Evolutionary conservation across 2,329 filamentous ascomycete genomes (phyloP), one percentile per base, ranked within the genome.

Genomic region (Colletotrichum sp.): DNA sequence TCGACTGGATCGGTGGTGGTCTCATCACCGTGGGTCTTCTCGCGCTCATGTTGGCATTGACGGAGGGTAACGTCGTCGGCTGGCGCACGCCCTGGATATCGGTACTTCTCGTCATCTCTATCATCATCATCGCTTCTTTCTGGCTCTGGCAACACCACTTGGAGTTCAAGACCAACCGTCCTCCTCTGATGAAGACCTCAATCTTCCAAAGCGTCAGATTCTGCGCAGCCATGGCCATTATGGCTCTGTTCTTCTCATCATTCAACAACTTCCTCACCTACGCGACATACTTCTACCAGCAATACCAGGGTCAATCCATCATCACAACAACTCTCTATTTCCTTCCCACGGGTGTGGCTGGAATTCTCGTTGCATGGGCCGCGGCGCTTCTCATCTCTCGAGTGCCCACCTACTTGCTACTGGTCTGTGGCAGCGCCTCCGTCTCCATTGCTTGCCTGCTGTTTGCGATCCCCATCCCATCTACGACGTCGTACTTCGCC

Each of bases 261-360:
- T 95, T 94, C 84, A 94, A 93, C 83, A 92, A 92, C 81, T 94
- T 89, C 78, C 84, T 94, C 52, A 86, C 94, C 75, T 94, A 90
- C 78, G 89, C 92, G 2, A 95, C 93, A 6, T 94, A 93, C 82
- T 94, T 91, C 83, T 94, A 91, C 82, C 93, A 95, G 82, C 89
- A 92, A 77, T 94, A 90, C 80, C 92, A 93, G 78, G 90, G 88
- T 1, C 86, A 92, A 3, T 88, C 87, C 1, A 86, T 92, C 1
- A 85, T 94, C n/a, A 89, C 94, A 77, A 94, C 93, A 0, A 94
- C 92, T 14, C 81, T 94, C 10, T 91, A 92, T 4, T 95, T 94
- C 81, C 86, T 95, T 10, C 93, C 93, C 0, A 93, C 90, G 0
- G 93, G 93, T 12, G 85, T 92, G 0, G 86, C 86, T 9, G 93